These are phyloP conservation scores for Scutellaria minor DNA, from an alignment of 257 asterid genomes.

Conservation along the genomic window DNA sequence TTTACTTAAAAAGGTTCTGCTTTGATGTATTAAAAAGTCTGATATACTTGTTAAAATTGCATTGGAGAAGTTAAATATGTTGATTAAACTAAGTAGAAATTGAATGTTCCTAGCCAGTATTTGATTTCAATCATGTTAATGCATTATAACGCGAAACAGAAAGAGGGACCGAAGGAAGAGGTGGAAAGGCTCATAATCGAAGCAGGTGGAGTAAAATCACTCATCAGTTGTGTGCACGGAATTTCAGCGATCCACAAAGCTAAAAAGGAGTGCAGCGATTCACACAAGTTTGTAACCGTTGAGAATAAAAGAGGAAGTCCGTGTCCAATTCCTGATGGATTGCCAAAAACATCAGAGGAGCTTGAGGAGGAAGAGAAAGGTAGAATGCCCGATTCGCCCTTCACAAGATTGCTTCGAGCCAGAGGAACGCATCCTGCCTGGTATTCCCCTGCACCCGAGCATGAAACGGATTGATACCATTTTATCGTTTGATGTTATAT, in stretches of 20 bases:
- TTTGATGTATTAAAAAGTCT: too few species aligned
- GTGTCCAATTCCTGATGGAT: slow-evolving; percentile 84
- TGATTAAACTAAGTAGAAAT: too few species aligned
- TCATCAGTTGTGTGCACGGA: slow-evolving; percentile 73
- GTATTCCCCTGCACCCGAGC: slow-evolving; percentile 77
- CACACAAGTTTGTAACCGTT: slow-evolving; percentile 22
- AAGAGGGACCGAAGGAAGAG: slow-evolving; percentile 76
- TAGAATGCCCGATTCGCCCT: slow-evolving; percentile 87
- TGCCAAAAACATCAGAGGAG: slow-evolving; percentile 77
- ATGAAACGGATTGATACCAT: slow-evolving; percentile 44
- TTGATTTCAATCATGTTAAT: too few species aligned
- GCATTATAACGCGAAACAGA: slow-evolving; percentile 43
- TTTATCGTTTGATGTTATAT: background rate
- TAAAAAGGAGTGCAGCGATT: slow-evolving; percentile 42
- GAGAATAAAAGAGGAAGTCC: slow-evolving; percentile 22
- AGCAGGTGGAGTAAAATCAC: slow-evolving; percentile 86
- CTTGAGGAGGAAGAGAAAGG: slow-evolving; percentile 83
- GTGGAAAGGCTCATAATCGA: slow-evolving; percentile 76
- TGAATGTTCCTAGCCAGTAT: too few species aligned
- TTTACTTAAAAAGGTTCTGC: too few species aligned
- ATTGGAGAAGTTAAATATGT: too few species aligned
- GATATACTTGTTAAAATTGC: too few species aligned
- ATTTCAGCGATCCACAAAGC: slow-evolving; percentile 62
- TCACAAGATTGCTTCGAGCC: slow-evolving; percentile 81
- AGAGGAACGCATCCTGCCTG: slow-evolving; percentile 73